phyloP scores from a whole-genome alignment of 139 green algal genomes.

The Micractinium sp. region DNA sequence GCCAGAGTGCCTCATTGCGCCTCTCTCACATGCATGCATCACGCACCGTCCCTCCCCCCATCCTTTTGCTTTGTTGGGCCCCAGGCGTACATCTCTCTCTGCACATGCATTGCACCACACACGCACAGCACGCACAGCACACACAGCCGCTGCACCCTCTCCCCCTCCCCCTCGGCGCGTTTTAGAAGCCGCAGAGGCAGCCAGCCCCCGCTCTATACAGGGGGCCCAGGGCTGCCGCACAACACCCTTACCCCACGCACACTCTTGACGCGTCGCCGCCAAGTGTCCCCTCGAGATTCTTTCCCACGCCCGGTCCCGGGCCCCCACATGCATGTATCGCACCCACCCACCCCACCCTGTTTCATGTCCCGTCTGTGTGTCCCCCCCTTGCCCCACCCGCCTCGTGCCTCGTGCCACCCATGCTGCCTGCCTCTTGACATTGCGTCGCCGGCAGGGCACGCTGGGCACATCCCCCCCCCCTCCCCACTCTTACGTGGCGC shows the following conservation, averaged over 20 bases:
- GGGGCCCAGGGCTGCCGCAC: background rate
- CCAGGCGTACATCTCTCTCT: background rate
- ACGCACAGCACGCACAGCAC: background rate
- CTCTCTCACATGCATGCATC: too few species aligned
- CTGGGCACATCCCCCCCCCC: background rate
- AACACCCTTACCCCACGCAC: background rate
- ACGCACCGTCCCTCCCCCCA: too few species aligned
- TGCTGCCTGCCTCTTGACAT: background rate
- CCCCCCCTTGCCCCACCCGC: background rate
- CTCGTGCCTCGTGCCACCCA: background rate
- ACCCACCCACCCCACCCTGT: background rate
- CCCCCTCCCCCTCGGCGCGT: background rate
- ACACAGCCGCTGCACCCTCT: background rate
- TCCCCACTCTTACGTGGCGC: too few species aligned
- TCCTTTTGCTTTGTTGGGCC: too few species aligned
- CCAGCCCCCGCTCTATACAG: too few species aligned
- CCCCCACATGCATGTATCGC: background rate
- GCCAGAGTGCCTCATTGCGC: background rate
- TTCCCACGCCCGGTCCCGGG: background rate
- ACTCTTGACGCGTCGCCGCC: background rate
- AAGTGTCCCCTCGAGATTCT: background rate
- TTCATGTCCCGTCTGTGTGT: background rate
- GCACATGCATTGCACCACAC: background rate
- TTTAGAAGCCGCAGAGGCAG: conserved; percentile 2
- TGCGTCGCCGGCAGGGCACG: background rate